Evolutionary conservation across 192 early-diverging fungal genomes (phyloP).

Genomic region (Spizellomyces punctatus): DNA sequence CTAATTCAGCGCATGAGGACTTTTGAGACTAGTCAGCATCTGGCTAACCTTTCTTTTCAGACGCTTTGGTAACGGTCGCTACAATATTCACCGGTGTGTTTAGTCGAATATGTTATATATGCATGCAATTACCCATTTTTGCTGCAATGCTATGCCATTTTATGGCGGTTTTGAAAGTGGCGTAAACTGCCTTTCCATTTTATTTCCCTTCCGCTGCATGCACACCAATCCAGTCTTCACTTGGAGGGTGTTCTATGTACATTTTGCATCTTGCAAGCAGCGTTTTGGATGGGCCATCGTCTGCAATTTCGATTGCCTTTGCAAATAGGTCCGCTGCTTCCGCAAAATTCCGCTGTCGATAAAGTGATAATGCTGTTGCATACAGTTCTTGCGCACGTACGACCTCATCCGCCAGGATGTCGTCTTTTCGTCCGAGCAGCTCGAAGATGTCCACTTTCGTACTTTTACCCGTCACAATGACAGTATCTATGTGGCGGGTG

Average conservation of each 20-base stretch:
- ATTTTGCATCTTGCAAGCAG: conserved; percentile 42
- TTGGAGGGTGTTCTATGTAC: conserved; percentile 42
- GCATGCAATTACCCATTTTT: too few relatives aligned
- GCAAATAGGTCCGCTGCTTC: conserved; percentile 49
- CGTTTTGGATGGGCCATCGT: conserved; percentile 44
- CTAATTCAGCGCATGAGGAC: too few relatives aligned
- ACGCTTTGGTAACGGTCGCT: too few relatives aligned
- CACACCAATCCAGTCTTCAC: conserved; percentile 46
- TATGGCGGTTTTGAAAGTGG: too few relatives aligned
- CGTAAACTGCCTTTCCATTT: background rate
- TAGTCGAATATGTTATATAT: too few relatives aligned
- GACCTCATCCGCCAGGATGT: conserved; percentile 29
- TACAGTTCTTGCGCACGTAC: conserved; percentile 30
- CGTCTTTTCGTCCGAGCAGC: conserved; percentile 44
- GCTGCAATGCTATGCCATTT: too few relatives aligned
- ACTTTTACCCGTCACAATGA: conserved; percentile 49
- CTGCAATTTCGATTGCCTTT: conserved; percentile 48
- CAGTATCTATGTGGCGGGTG: conserved; percentile 49
- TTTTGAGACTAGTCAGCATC: too few relatives aligned
- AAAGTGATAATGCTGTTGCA: conserved; percentile 51
- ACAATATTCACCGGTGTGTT: too few relatives aligned
- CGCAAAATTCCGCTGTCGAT: conserved; percentile 46
- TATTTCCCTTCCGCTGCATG: conserved; percentile 46
- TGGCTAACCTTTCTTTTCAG: too few relatives aligned
- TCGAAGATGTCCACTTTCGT: conserved; percentile 48